Conservation (phyloP, 768 basidiomycete genomes). For the Tremella mesenterica region DNA sequence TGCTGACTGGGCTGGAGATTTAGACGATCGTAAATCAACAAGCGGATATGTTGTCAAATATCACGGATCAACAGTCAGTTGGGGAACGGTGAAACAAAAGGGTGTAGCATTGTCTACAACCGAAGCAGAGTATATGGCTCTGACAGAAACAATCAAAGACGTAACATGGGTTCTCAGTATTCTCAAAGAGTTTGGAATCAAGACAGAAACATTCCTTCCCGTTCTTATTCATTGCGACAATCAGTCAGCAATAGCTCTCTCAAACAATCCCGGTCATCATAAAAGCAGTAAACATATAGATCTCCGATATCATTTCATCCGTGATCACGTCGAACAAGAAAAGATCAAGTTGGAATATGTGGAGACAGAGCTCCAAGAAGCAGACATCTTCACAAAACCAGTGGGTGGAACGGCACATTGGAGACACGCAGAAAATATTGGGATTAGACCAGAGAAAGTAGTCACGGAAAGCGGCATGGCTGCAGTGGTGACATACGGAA, state of each 20-base stretch:
- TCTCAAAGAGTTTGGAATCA: slow-evolving; percentile 12
- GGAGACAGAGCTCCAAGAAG: slow-evolving; percentile 43
- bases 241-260: slow-evolving; percentile 34
- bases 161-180: slow-evolving; percentile 43
- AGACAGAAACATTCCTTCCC: background rate
- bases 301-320: background rate
- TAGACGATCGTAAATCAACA: slow-evolving; percentile 41
- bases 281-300: background rate
- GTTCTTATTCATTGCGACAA: slow-evolving; percentile 43
- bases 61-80: slow-evolving; percentile 46
- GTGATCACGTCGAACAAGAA: background rate
- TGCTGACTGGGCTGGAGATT: slow-evolving; percentile 38
- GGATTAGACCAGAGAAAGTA: too few relatives aligned
- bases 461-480: too few relatives aligned
- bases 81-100: slow-evolving; percentile 47
- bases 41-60: slow-evolving; percentile 41
- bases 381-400: slow-evolving; percentile 48
- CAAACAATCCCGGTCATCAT: background rate
- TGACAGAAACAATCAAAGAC: slow-evolving; percentile 43
- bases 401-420: too few relatives aligned
- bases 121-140: slow-evolving; percentile 50
- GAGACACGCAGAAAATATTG: too few relatives aligned
- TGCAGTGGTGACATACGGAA: too few relatives aligned
- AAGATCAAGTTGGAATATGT: background rate
- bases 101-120: slow-evolving; percentile 46